These are phyloP conservation scores for Trichoderma endophyticum DNA, from an alignment of 2,329 filamentous ascomycete genomes.

Conservation along the genomic window DNA sequence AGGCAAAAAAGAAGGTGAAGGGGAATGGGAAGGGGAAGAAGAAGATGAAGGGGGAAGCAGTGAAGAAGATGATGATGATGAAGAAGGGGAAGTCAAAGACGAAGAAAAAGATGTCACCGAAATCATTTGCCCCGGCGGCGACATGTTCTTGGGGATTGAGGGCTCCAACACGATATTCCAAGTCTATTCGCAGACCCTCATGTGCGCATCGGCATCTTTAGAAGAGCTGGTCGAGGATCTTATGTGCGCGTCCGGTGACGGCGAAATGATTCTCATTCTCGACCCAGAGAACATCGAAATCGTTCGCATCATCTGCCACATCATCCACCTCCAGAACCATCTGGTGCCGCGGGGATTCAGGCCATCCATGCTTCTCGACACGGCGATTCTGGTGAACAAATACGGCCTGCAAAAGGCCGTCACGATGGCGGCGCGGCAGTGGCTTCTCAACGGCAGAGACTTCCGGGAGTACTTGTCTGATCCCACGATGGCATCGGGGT, in stretches of 20 bases:
- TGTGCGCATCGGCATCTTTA: neutral
- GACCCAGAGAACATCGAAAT: neutral
- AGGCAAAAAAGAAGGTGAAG: neutral
- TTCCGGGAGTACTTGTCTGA: rapidly evolving
- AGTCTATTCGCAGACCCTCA: neutral
- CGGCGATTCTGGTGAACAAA: neutral
- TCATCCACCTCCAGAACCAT: neutral
- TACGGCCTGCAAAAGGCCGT: neutral
- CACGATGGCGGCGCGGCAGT: neutral
- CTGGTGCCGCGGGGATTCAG: neutral
- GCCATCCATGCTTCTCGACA: neutral
- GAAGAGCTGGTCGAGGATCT: neutral
- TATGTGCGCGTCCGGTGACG: neutral
- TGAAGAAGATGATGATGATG: too few relatives aligned
- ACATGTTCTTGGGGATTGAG: neutral
- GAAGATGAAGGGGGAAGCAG: neutral
- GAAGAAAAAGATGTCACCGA: neutral
- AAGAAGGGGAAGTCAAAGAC: neutral
- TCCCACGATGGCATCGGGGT: neutral
- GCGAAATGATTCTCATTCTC: neutral
- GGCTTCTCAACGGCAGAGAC: neutral
- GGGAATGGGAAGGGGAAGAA: neutral
- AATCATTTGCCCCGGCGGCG: neutral
- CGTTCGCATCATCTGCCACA: neutral
- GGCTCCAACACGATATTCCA: neutral